These are phyloP conservation scores for Forsythia suspensa DNA, from an alignment of 257 asterid genomes.

Conservation along the genomic window DNA sequence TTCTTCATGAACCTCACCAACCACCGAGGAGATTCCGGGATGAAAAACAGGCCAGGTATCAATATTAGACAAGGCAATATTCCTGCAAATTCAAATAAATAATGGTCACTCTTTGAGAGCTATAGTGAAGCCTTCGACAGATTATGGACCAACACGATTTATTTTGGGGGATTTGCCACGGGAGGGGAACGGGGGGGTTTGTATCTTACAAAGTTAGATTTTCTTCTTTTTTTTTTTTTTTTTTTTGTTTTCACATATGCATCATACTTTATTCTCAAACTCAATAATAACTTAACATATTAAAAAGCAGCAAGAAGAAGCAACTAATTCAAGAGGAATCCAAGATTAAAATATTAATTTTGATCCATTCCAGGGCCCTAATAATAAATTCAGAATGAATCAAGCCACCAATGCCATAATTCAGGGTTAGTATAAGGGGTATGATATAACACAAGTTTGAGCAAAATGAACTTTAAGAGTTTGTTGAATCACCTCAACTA, in stretches of 20 bases:
- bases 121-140: not conserved
- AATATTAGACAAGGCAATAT: slow-evolving; percentile 50
- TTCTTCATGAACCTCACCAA: slow-evolving; percentile 62
- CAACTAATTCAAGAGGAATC: not conserved
- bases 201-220: not conserved
- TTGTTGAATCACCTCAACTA: too few species aligned
- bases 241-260: not conserved
- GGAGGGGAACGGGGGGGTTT: not conserved
- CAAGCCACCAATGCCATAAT: slow-evolving; percentile 1
- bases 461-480: not conserved
- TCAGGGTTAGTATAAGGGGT: not conserved
- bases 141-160: not conserved
- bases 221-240: not conserved
- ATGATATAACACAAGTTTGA: not conserved
- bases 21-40: slow-evolving; percentile 95
- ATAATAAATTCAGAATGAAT: not conserved
- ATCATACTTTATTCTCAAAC: not conserved
- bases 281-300: not conserved
- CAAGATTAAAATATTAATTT: not conserved
- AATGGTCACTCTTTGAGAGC: not conserved
- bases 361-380: not conserved
- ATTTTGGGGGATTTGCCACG: not conserved
- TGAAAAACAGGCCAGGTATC: slow-evolving; percentile 65
- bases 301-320: not conserved
- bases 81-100: slow-evolving; percentile 34